These are phyloP conservation scores for Pichia sp. DNA, from an alignment of 1,139 yeast species.

Conservation along the genomic window DNA sequence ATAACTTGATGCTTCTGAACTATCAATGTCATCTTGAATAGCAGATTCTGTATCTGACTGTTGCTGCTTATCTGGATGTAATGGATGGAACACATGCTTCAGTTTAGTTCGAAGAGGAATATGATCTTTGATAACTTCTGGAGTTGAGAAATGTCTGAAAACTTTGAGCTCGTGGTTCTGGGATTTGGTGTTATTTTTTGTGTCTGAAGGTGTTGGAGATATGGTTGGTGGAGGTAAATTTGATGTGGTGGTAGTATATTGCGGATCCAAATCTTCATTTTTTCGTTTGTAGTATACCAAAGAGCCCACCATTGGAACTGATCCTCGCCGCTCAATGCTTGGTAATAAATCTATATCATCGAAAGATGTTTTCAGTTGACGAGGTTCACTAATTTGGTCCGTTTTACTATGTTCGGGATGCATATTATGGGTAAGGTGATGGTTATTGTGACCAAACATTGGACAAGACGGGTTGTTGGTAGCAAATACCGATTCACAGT, in stretches of 20 bases:
- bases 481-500: not conserved
- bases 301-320: conserved; percentile 26
- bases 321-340: conserved; percentile 13
- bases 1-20: not conserved
- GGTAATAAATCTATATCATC: conserved; percentile 4
- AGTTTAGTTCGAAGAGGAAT: not conserved
- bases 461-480: not conserved
- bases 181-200: not conserved
- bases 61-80: too few relatives aligned
- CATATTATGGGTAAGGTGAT: not conserved
- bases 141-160: conserved; percentile 2
- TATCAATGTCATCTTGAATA: not conserved
- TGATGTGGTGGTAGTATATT: not conserved
- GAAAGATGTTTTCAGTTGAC: not conserved
- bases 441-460: not conserved
- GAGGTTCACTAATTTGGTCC: not conserved
- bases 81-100: too few relatives aligned
- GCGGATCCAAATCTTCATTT: not conserved
- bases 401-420: too few relatives aligned
- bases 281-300: conserved; percentile 21
- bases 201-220: too few relatives aligned
- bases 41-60: not conserved
- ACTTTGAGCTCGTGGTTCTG: not conserved
- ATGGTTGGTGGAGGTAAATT: too few relatives aligned
- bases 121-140: not conserved